phyloP scores from a whole-genome alignment of 1,284 basidiomycete genomes.

The Inonotus hispidus region DNA sequence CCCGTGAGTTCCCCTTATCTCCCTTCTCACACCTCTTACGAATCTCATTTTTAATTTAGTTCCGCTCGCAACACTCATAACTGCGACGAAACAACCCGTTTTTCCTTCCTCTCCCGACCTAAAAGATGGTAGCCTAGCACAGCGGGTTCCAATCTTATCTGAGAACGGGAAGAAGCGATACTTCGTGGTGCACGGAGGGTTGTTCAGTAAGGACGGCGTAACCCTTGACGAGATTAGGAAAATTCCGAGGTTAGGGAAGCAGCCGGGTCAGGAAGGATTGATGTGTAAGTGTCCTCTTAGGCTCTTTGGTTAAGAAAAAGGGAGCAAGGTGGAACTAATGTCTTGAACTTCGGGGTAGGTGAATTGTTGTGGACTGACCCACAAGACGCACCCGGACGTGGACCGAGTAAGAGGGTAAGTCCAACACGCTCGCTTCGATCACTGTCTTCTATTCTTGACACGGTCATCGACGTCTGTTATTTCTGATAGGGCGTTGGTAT shows the following conservation, averaged over 20 bases:
- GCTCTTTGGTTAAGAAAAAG: neutral
- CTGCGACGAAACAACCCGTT: constrained; percentile 60
- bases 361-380: constrained; percentile 94
- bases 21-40: neutral
- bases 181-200: constrained; percentile 94
- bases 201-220: constrained; percentile 93
- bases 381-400: constrained; percentile 84
- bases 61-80: constrained; percentile 85
- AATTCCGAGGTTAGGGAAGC: constrained; percentile 81
- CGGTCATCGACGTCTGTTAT: constrained; percentile 17
- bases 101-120: constrained; percentile 20
- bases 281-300: constrained; percentile 64
- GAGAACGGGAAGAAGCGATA: constrained; percentile 82
- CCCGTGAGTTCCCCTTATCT: constrained; percentile 47
- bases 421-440: too few relatives aligned
- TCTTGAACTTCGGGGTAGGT: constrained; percentile 41
- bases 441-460: neutral
- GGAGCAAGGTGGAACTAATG: constrained; percentile 9
- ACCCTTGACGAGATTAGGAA: constrained; percentile 89
- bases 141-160: constrained; percentile 64
- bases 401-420: constrained; percentile 88
- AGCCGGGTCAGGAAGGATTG: constrained; percentile 92
- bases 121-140: constrained; percentile 36
- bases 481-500: constrained; percentile 80
- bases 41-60: constrained; percentile 43